Evolutionary conservation across 1,284 basidiomycete species (phyloP), one percentile per base, ranked within the genome.

Genomic region (Ustilago esculenta): DNA sequence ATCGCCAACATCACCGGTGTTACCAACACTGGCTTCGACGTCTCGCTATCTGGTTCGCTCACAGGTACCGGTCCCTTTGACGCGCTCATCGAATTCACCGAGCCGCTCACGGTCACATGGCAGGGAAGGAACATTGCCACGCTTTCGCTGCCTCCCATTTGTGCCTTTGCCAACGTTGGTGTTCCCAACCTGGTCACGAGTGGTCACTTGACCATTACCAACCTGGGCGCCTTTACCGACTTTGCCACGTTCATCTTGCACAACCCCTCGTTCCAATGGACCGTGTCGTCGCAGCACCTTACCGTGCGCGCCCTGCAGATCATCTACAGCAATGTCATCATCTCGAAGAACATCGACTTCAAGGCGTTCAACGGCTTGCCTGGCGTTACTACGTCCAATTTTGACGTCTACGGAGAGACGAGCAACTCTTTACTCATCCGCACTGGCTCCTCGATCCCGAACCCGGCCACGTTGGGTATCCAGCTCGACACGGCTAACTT

Each of bases 361-460:
- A 87, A 87, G 77, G 90, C 89, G 4, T 91, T 91, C 83, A 88
- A 90, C 66, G 85, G 84, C 46, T 82, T 91, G 20, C 88, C 88
- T 14, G 81, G 80, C 24, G 78, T 83, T 34, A 87, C 86, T 1
- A 89, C 90, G 74, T 86, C 84, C 70, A 88, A 90, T 82, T 91
- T 91, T 21, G 74, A 83, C 55, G 50, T 72, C 46, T 64, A 65
- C 15, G 87, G 89, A 71, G 86, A 89, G 77, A 85, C 87, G 39
- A 85, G 85, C 37, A 89, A 89, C 59, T 88, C 89, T 33, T 89
- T 91, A 63, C 86, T 87, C 56, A 88, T 91, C 54, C 86, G 87
- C 59, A 88, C 89, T 4, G 87, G 88, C 75, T 85, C 89, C 0
- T 56, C 82, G 10, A 91, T 91, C 66, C 89, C 89, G 1, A 90